Percentiles rank a stretch among this genome's conserved stretches.
Conservation (phyloP, 495 filamentous ascomycete genomes). For the Aspergillus funiculosus region DNA sequence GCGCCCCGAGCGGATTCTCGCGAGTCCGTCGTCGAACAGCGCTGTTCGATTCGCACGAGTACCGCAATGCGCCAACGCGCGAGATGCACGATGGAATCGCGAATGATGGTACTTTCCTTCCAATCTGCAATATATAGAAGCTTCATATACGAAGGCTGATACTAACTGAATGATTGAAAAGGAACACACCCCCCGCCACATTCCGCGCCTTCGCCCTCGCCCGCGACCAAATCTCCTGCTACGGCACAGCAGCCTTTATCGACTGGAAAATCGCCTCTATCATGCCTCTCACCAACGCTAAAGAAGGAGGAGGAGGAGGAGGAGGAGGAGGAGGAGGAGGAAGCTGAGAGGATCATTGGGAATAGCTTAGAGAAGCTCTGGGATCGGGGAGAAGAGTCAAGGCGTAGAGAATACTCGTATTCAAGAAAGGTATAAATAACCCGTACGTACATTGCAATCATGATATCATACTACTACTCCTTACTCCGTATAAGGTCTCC, state of each 20-base stretch:
- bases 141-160: neutral
- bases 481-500: neutral
- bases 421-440: too few relatives aligned
- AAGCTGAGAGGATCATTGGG: conserved; percentile 28
- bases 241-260: conserved; percentile 41
- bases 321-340: too few relatives aligned
- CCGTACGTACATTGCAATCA: too few relatives aligned
- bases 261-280: conserved; percentile 49
- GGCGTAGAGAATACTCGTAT: too few relatives aligned
- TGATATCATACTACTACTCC: neutral
- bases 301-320: too few relatives aligned
- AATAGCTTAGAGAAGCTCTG: conserved; percentile 28
- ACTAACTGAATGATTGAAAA: conserved; percentile 12
- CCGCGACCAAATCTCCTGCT: conserved; percentile 45
- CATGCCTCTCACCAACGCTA: conserved; percentile 21
- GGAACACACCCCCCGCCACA: conserved; percentile 46
- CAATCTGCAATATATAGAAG: neutral
- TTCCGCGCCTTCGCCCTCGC: conserved; percentile 47
- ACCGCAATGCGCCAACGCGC: conserved; percentile 50
- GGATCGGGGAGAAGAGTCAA: conserved; percentile 17
- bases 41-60: conserved; percentile 50
- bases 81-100: conserved; percentile 57
- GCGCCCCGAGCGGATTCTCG: conserved; percentile 48
- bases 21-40: conserved; percentile 47
- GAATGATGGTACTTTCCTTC: conserved; percentile 42